A percentile compares a stretch with the other conserved stretches of the same genome.
These are phyloP conservation scores for Monosporozyma servazzii DNA, from an alignment of 805 yeast species.

Conservation along the genomic window DNA sequence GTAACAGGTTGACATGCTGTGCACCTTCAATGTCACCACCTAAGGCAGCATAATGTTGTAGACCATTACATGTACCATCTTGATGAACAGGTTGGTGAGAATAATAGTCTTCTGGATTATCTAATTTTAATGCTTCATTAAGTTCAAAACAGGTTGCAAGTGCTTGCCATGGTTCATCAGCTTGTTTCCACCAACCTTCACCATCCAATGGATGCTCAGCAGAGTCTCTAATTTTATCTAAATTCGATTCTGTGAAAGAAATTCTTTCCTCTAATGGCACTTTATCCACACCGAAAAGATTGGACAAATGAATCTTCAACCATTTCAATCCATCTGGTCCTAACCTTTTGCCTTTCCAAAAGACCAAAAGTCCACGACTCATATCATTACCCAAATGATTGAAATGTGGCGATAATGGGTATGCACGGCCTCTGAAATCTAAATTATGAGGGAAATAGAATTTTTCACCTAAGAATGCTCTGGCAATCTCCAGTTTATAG, in stretches of 20 bases:
- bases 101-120: slow-evolving; percentile 54
- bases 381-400: slow-evolving; percentile 75
- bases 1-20: slow-evolving; percentile 62
- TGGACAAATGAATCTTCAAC: slow-evolving; percentile 70
- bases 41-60: slow-evolving; percentile 79
- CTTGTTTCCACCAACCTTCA: slow-evolving; percentile 57
- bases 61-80: slow-evolving; percentile 82
- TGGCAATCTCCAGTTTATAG: slow-evolving; percentile 88
- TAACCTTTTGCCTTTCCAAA: slow-evolving; percentile 67
- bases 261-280: slow-evolving; percentile 57
- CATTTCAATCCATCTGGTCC: slow-evolving; percentile 60
- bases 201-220: slow-evolving; percentile 55
- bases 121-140: slow-evolving; percentile 47
- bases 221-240: slow-evolving; percentile 45
- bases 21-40: slow-evolving; percentile 86
- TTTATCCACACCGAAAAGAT: slow-evolving; percentile 67
- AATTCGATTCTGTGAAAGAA: slow-evolving; percentile 46
- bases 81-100: slow-evolving; percentile 76
- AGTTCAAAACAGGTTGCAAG: slow-evolving; percentile 62
- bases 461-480: slow-evolving; percentile 78
- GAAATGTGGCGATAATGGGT: slow-evolving; percentile 72
- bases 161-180: slow-evolving; percentile 82
- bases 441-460: slow-evolving; percentile 73
- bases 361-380: slow-evolving; percentile 59
- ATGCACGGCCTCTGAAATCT: slow-evolving; percentile 79